phyloP scores from a whole-genome alignment of 352 stramenopile species.

The Globisporangium carolinianum region DNA sequence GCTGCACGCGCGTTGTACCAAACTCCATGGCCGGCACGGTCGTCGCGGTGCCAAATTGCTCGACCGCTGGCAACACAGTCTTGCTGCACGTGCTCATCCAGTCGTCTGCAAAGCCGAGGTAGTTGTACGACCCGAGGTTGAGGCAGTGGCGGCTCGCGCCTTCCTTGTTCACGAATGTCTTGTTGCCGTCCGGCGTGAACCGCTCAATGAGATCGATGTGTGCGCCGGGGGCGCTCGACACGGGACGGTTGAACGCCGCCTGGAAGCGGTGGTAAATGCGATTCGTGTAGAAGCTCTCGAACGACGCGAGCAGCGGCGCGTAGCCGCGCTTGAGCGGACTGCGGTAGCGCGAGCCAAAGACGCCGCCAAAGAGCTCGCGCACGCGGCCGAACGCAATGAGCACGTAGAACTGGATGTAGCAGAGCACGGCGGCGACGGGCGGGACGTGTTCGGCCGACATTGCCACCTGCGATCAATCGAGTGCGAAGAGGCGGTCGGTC shows the following conservation, averaged over 20 bases:
- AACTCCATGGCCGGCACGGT: too few relatives aligned
- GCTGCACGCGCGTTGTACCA: too few relatives aligned
- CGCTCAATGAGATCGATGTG: constrained; percentile 95
- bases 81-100: constrained; percentile 95
- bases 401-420: constrained; percentile 31
- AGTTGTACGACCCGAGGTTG: constrained; percentile 99
- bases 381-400: constrained; percentile 63
- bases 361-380: constrained; percentile 54
- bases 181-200: constrained; percentile 77
- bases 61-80: constrained; percentile 85
- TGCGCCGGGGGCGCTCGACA: constrained; percentile 61
- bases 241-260: constrained; percentile 80
- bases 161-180: constrained; percentile 70
- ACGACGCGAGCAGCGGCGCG: constrained; percentile 92
- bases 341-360: constrained; percentile 71
- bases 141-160: constrained; percentile 79
- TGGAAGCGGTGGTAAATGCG: constrained; percentile 97
- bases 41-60: too few relatives aligned
- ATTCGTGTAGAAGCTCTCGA: constrained; percentile 98
- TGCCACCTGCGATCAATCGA: too few relatives aligned
- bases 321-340: constrained; percentile 63
- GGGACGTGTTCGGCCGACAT: constrained; percentile 23
- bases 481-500: too few relatives aligned
- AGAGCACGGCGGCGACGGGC: constrained; percentile 25
- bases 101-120: constrained; percentile 99